Percentiles rank a stretch among this genome's conserved stretches.
Conservation (phyloP, 73 alveolate genomes). For the Paramecium sonneborni region DNA sequence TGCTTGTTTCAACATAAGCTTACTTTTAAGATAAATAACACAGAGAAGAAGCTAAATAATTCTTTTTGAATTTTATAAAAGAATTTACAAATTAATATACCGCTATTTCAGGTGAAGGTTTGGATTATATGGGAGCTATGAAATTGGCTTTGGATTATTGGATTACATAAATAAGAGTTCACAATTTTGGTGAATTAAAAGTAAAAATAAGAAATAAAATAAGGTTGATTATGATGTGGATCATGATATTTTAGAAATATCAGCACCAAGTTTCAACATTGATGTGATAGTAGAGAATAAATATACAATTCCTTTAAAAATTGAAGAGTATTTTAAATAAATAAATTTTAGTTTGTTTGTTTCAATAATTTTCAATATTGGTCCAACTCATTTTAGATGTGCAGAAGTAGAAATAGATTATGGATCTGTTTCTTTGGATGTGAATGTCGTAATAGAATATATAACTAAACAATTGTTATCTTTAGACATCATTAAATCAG, state of each 20-base stretch:
- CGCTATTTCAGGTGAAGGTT: not conserved
- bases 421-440: constrained; percentile 26
- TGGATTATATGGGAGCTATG: constrained; percentile 41
- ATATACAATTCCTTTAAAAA: constrained; percentile 33
- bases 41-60: constrained; percentile 9
- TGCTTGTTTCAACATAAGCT: not conserved
- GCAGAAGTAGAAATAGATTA: constrained; percentile 26
- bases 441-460: constrained; percentile 5
- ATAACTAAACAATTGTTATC: constrained; percentile 23
- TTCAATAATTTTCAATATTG: constrained; percentile 5
- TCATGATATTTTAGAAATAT: constrained; percentile 35
- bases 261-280: constrained; percentile 5
- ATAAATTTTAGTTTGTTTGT: not conserved
- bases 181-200: not conserved
- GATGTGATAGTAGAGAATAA: constrained; percentile 17
- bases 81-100: not conserved
- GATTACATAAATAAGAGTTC: constrained; percentile 2
- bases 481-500: not conserved
- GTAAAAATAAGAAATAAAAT: not conserved
- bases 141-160: constrained; percentile 14
- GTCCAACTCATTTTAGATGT: constrained; percentile 22
- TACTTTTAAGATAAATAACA: constrained; percentile 39
- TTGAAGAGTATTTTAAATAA: not conserved
- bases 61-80: not conserved
- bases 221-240: constrained; percentile 33